Evolutionary conservation across 2,329 filamentous ascomycete genomes (phyloP).

Genomic region (Nannizziopsis arthrosporioides): DNA sequence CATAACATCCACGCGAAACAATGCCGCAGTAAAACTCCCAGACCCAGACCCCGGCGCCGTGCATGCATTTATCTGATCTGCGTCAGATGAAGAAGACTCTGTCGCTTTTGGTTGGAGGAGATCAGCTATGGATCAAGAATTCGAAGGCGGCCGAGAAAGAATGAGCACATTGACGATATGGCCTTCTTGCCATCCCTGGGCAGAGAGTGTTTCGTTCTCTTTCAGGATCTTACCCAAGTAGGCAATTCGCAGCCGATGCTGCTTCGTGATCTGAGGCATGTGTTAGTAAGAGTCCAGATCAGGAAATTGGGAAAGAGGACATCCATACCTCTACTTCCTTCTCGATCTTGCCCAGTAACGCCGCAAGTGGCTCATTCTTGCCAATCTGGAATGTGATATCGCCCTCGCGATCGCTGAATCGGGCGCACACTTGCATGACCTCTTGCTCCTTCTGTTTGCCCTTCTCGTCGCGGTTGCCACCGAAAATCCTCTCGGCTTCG

Average conservation of each 20-base stretch:
- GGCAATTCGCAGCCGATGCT: slow-evolving; percentile 55
- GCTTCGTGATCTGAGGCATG: slow-evolving; percentile 42
- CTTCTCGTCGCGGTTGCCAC: slow-evolving; percentile 44
- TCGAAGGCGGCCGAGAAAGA: neutral
- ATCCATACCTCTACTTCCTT: slow-evolving; percentile 51
- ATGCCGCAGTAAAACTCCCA: too few relatives aligned
- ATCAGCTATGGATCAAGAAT: too few relatives aligned
- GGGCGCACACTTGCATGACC: slow-evolving; percentile 46
- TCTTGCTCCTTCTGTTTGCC: slow-evolving; percentile 49
- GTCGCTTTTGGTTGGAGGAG: too few relatives aligned
- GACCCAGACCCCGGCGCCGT: too few relatives aligned
- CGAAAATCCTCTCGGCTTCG: slow-evolving; percentile 29
- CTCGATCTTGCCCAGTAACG: slow-evolving; percentile 51
- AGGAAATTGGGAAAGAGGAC: neutral
- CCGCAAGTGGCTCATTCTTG: slow-evolving; percentile 52
- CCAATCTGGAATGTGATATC: slow-evolving; percentile 50
- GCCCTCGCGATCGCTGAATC: slow-evolving; percentile 53
- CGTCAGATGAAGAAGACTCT: too few relatives aligned
- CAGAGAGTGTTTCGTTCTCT: slow-evolving; percentile 51
- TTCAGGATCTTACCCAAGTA: slow-evolving; percentile 73
- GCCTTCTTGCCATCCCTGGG: slow-evolving; percentile 64
- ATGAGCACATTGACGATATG: slow-evolving; percentile 66
- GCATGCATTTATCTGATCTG: too few relatives aligned
- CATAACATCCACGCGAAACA: too few relatives aligned
- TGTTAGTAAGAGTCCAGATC: slow-evolving; percentile 1